Evolutionary conservation across 169 alveolate genomes (phyloP).

Genomic region (Theileria annulata): DNA sequence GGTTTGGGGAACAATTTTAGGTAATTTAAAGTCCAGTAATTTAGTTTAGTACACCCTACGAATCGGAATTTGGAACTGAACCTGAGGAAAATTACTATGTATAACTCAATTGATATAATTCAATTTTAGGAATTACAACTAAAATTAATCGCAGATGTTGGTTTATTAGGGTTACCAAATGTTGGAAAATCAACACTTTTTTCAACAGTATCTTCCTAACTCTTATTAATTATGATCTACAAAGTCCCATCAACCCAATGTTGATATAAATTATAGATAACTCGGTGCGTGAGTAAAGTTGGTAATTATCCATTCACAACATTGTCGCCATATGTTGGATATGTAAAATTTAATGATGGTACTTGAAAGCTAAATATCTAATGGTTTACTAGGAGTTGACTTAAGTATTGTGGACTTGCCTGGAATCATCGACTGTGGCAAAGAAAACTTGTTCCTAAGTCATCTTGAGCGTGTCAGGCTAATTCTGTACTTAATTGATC

Average conservation of each 20-base stretch:
- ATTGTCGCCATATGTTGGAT: slow-evolving; percentile 49
- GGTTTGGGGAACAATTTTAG: slow-evolving; percentile 62
- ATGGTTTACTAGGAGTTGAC: slow-evolving; percentile 17
- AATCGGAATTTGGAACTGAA: slow-evolving; percentile 41
- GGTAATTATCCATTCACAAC: slow-evolving; percentile 67
- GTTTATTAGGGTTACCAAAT: slow-evolving; percentile 57
- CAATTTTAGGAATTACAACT: slow-evolving; percentile 45
- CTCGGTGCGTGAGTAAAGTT: slow-evolving; percentile 53
- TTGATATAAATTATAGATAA: slow-evolving; percentile 25
- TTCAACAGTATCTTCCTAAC: slow-evolving; percentile 39
- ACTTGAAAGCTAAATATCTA: neutral
- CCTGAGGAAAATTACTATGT: slow-evolving; percentile 54
- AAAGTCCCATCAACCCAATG: too few relatives aligned
- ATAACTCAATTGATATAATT: neutral
- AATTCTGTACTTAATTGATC: slow-evolving; percentile 53
- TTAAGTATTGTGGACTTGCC: slow-evolving; percentile 59
- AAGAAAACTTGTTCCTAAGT: slow-evolving; percentile 33
- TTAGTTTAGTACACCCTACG: slow-evolving; percentile 38
- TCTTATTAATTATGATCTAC: neutral
- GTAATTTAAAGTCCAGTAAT: neutral
- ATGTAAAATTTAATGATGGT: slow-evolving; percentile 53
- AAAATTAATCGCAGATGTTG: slow-evolving; percentile 61
- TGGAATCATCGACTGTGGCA: slow-evolving; percentile 52
- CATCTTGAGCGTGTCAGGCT: slow-evolving; percentile 61
- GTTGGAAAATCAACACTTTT: slow-evolving; percentile 65